Evolutionary conservation across 768 basidiomycete species (phyloP), one percentile per base, ranked within the genome.

Genomic region (Obba rivulosa): DNA sequence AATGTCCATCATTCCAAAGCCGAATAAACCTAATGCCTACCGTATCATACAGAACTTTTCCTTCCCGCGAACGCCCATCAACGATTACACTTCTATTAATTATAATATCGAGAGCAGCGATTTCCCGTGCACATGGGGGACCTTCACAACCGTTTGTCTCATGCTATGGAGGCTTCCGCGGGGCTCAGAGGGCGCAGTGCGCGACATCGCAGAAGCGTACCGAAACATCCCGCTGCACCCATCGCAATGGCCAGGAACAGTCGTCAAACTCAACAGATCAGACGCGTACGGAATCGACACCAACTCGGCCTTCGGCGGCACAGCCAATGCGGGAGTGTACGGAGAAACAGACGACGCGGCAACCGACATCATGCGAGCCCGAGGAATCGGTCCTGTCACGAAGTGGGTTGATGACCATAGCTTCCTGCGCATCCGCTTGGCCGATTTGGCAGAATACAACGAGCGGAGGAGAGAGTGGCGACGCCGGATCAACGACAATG

Each of bases 41-140:
- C 34, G 50, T 0, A 42, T 65, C 0, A 39, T 69, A 0, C 66
- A 70, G 20, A 66, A 71, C 36, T 54, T 61, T 0, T 69, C 40
- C 40, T 69, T 8, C 13, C 62, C 60, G 0, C 40, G 43, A 1
- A 4, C 11, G 1, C 14, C 66, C 0, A 61, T 67, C 36, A 67
- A 67, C 44, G 55, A 38, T 0, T n/a, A n/a, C n/a, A n/a, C n/a
- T n/a, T n/a, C n/a, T n/a, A n/a, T n/a, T n/a, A n/a, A n/a, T n/a
- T n/a, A n/a, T n/a, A n/a, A n/a, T n/a, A n/a, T n/a, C n/a, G n/a
- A n/a, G n/a, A n/a, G n/a, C n/a, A n/a, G n/a, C n/a, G n/a, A 51
- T 16, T 64, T 68, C 46, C 74, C 73, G 0, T 71, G 70, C 56
- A 69, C 67, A 0, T 76, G 72, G 73, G 71, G 70, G 1, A 74